Conservation (phyloP, 1,284 basidiomycete species). For the Heterobasidion irregulare region DNA sequence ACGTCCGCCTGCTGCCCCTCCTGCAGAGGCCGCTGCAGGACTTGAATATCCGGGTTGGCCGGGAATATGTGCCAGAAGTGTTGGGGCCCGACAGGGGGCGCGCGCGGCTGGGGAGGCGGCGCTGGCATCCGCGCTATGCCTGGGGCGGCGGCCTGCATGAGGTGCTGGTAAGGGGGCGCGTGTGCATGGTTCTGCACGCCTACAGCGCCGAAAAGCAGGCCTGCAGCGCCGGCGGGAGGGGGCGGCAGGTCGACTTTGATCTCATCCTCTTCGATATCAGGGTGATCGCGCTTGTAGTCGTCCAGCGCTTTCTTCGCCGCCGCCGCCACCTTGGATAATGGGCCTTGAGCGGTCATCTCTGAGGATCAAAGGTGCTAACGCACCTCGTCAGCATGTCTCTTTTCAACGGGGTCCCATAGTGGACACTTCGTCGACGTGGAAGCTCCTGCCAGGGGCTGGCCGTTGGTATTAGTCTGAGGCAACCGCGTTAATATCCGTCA, state of each 20-base stretch:
- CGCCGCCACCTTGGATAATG: conserved; percentile 44
- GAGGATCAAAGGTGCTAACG: conserved; percentile 10
- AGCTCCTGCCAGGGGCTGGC: conserved; percentile 5
- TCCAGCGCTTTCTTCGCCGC: conserved; percentile 60
- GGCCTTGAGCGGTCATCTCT: not conserved
- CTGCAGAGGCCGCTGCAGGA: not conserved
- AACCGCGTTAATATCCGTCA: not conserved
- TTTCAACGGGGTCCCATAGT: conserved; percentile 66
- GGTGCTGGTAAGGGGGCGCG: not conserved
- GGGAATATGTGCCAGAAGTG: not conserved
- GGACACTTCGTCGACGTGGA: conserved; percentile 40
- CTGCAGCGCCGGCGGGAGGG: conserved; percentile 2
- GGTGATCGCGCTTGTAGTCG: conserved; percentile 46
- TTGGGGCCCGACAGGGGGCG: not conserved
- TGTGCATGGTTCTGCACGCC: not conserved
- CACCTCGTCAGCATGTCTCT: conserved; percentile 60
- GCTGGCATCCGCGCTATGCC: not conserved
- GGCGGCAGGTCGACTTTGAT: conserved; percentile 49
- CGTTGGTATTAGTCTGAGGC: conserved; percentile 8
- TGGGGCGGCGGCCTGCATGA: not conserved
- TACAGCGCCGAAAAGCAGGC: not conserved
- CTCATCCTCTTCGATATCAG: conserved; percentile 45
- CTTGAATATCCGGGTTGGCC: not conserved
- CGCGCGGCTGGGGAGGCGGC: not conserved
- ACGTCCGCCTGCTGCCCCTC: not conserved